Conservation (phyloP, 2,329 filamentous ascomycete species). For the Botrytis galanthina region DNA sequence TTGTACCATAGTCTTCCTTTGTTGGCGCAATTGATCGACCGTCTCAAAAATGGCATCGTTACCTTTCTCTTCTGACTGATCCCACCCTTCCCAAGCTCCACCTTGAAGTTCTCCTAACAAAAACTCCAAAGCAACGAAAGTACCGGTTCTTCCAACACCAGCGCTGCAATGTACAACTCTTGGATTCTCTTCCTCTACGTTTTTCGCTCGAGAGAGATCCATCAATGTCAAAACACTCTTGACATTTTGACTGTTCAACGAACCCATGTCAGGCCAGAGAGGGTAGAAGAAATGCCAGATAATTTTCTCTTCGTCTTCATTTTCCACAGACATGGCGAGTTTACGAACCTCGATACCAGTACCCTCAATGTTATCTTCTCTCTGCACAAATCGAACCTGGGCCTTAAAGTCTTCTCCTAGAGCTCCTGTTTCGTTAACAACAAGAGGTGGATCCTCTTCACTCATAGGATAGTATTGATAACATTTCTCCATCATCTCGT, state of each 20-base stretch:
- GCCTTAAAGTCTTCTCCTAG: conserved; percentile 68
- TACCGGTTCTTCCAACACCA: conserved; percentile 89
- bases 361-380: conserved; percentile 50
- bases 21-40: conserved; percentile 77
- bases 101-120: conserved; percentile 77
- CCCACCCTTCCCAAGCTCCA: conserved; percentile 50
- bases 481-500: conserved; percentile 72
- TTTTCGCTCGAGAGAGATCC: conserved; percentile 61
- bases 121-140: conserved; percentile 95
- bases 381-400: conserved; percentile 59
- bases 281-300: conserved; percentile 85
- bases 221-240: conserved; percentile 68
- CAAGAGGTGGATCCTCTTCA: conserved; percentile 50
- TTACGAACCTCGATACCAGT: conserved; percentile 72
- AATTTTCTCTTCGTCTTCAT: conserved; percentile 53
- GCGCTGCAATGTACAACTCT: conserved; percentile 86
- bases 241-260: conserved; percentile 68
- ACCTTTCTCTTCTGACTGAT: conserved; percentile 39
- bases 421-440: conserved; percentile 61
- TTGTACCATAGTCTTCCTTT: conserved; percentile 95
- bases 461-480: conserved; percentile 78
- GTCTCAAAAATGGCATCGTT: conserved; percentile 73
- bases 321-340: conserved; percentile 53
- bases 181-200: conserved; percentile 59
- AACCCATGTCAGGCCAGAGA: conserved; percentile 86